Evolutionary conservation across 495 filamentous ascomycete genomes (phyloP).

Genomic region (Daldinia loculata): DNA sequence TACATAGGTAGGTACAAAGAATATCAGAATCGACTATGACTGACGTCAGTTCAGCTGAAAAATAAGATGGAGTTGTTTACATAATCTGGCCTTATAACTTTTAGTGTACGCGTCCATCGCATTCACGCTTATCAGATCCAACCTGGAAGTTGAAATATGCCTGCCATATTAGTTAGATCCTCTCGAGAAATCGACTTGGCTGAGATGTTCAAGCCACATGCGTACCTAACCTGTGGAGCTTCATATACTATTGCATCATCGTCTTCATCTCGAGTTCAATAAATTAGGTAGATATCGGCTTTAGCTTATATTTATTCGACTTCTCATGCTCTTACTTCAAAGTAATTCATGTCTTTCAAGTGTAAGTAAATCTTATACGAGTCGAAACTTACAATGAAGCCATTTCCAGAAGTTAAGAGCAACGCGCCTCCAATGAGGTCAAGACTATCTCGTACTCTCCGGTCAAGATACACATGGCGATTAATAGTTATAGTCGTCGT

Average conservation of each 20-base stretch:
- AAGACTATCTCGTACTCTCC: constrained; percentile 11
- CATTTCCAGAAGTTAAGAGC: constrained; percentile 21
- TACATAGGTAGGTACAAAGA: constrained; percentile 1
- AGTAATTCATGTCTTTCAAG: neutral
- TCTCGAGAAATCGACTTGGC: neutral
- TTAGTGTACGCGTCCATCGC: neutral
- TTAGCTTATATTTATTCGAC: neutral
- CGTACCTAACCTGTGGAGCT: constrained; percentile 27
- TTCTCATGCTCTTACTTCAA: neutral
- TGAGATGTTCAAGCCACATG: constrained; percentile 21
- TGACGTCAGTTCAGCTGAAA: constrained; percentile 11
- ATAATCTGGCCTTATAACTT: neutral
- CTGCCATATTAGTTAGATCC: constrained; percentile 6
- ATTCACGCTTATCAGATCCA: neutral
- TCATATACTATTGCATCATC: constrained; percentile 31
- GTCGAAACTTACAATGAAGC: constrained; percentile 30
- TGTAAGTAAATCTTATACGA: neutral
- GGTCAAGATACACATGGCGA: constrained; percentile 42
- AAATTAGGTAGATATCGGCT: neutral
- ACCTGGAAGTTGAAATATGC: constrained; percentile 12
- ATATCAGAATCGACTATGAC: neutral
- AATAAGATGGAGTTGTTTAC: constrained; percentile 5
- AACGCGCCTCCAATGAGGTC: constrained; percentile 1
- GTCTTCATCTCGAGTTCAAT: neutral
- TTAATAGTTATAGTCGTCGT: constrained; percentile 41